These are phyloP conservation scores for Bryoerythrophyllum caledonicum DNA, from an alignment of 225 moss, liverwort and hornwort genomes.

Conservation along the genomic window DNA sequence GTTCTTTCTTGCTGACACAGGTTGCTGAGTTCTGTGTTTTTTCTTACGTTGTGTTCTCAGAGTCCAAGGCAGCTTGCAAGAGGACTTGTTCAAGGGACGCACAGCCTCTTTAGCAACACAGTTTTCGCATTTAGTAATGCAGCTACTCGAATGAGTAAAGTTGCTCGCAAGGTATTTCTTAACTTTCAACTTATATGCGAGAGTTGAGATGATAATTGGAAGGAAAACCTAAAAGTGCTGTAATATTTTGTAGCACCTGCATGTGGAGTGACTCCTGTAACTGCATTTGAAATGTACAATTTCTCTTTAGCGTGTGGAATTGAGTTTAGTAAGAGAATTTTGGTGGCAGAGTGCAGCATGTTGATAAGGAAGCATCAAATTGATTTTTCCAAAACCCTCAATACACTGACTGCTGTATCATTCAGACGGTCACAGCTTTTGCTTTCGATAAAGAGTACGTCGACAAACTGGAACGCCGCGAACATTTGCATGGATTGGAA, in stretches of 20 bases:
- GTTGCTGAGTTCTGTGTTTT: slow-evolving; percentile 3
- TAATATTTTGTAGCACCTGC: slow-evolving; percentile 1
- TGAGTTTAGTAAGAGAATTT: slow-evolving; percentile 4
- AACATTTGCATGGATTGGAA: slow-evolving; percentile 73
- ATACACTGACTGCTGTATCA: slow-evolving; percentile 20
- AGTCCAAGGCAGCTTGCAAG: slow-evolving; percentile 78
- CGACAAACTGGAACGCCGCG: slow-evolving; percentile 71
- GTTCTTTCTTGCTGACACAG: neutral
- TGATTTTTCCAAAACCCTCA: neutral
- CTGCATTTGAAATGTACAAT: neutral
- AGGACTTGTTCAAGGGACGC: slow-evolving; percentile 79
- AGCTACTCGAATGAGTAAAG: slow-evolving; percentile 95
- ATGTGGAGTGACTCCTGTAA: neutral
- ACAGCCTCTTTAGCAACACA: slow-evolving; percentile 85
- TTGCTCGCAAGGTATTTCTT: slow-evolving; percentile 82
- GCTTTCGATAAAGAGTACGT: slow-evolving; percentile 86
- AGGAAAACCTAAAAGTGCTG: neutral
- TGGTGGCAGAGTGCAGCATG: neutral
- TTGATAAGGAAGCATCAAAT: neutral
- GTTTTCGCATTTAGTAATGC: slow-evolving; percentile 96
- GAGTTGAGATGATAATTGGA: neutral
- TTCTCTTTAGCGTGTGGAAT: neutral
- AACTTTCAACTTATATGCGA: slow-evolving; percentile 1
- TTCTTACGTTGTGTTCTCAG: slow-evolving; percentile 40
- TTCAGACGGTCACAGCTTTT: slow-evolving; percentile 88